Percentiles rank a stretch among this genome's conserved stretches.
Evolutionary conservation across 257 asterid genomes (phyloP).

Genomic region (Penstemon davidsonii): DNA sequence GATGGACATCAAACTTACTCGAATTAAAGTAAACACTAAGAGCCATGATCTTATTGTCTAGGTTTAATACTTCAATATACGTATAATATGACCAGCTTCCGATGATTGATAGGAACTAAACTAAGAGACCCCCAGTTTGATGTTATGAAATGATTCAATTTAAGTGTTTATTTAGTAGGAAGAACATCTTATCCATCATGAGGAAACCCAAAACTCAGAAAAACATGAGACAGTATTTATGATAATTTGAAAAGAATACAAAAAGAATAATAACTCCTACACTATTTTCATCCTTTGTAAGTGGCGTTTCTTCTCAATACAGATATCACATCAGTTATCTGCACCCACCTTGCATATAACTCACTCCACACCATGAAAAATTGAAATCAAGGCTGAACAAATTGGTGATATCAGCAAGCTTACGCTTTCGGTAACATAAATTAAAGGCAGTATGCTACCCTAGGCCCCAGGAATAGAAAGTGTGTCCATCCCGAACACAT

Average conservation of each 20-base stretch:
- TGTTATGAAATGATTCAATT: conserved; percentile 7
- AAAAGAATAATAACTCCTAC: not conserved
- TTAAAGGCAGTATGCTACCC: not conserved
- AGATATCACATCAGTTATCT: conserved; percentile 1
- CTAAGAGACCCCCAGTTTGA: conserved; percentile 3
- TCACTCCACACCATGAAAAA: not conserved
- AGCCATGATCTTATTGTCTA: not conserved
- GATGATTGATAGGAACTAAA: conserved; percentile 4
- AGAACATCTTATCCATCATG: conserved; percentile 4
- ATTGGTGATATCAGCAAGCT: not conserved
- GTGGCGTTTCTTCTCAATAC: conserved; percentile 8
- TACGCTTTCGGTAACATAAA: not conserved
- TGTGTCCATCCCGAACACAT: not conserved
- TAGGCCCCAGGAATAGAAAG: not conserved
- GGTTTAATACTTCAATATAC: not conserved
- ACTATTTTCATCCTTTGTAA: not conserved
- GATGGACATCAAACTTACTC: conserved; percentile 4
- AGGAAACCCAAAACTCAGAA: not conserved
- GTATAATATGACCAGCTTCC: conserved; percentile 15
- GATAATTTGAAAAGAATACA: not conserved
- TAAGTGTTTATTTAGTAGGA: conserved; percentile 9
- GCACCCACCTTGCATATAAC: not conserved
- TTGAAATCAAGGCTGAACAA: conserved; percentile 2
- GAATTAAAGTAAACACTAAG: not conserved
- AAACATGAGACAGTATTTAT: too few species aligned